Base-by-base conservation (phyloP, 768 basidiomycete genomes). In the Tulasnella calospora region DNA sequence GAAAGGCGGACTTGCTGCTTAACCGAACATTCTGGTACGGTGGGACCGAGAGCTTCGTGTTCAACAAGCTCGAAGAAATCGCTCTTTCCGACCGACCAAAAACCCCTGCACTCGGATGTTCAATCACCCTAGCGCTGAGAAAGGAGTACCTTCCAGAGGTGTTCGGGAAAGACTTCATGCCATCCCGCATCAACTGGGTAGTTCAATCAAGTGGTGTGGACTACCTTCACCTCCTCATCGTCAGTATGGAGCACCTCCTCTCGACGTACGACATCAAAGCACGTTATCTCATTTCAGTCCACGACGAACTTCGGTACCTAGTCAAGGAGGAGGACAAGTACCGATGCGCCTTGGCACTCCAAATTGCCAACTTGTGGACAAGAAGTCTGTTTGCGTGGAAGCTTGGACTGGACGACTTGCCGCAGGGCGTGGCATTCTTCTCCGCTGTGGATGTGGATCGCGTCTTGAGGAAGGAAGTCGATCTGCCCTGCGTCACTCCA, bases 161-260 rank as follows among this genome's bases (percentile, higher is more conserved):
- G 78, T 94, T 95, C 79, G 94, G 93, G 17, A 84, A 91, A 0
- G 94, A 96, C 80, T 99, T 94, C 84, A 92, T 99, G 88, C 92
- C 98, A 0, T 98, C 95, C 8, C 90, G 98, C 61, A 96, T 99
- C 86, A 99, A 99, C 83, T 99, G 98, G 98, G 98, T 96, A 72
- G 98, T 99, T 8, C 98, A 99, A 82, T 98, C 96, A 4, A 98
- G 96, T 0, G 98, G 97, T 4, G 97, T 99, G 61, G 98, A 99
- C 84, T 99, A 99, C 83, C 91, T 99, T 12, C 98, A 99, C 82
- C 90, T 99, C 51, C 89, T 99, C 79, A 95, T 99, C 82, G 94
- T 96, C 71, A 89, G 95, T 7, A 99, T 98, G 96, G 90, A 95
- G 79, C 88, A 97, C 83, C 89, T 99, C 47, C 90, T 92, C 77